A percentile compares a stretch with the other conserved stretches of the same genome.
These are phyloP conservation scores for Umbelopsis sp. DNA, from an alignment of 192 early-diverging fungal genomes.

Conservation along the genomic window DNA sequence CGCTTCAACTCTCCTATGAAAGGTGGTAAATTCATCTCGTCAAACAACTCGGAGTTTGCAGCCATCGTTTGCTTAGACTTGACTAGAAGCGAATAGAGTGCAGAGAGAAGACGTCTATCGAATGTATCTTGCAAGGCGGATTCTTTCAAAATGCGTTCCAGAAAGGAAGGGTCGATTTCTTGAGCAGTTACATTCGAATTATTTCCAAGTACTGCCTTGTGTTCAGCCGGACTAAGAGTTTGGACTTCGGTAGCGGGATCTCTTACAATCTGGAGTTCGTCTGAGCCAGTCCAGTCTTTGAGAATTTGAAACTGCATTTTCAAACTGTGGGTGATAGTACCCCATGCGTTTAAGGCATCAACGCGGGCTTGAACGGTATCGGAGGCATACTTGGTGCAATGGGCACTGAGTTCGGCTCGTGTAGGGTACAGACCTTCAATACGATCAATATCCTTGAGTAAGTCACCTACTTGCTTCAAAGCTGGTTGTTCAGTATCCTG, in stretches of 20 bases:
- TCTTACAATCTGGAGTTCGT: conserved; percentile 59
- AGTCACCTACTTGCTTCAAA: conserved; percentile 63
- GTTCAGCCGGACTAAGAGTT: not conserved
- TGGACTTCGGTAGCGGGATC: not conserved
- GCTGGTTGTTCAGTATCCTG: conserved; percentile 39
- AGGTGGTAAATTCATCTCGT: conserved; percentile 73
- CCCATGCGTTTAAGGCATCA: conserved; percentile 77
- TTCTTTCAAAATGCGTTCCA: conserved; percentile 86
- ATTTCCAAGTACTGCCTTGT: not conserved
- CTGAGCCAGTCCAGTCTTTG: conserved; percentile 82
- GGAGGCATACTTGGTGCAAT: conserved; percentile 72
- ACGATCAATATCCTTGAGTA: conserved; percentile 76
- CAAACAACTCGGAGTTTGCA: conserved; percentile 61
- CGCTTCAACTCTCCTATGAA: conserved; percentile 66
- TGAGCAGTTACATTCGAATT: conserved; percentile 2
- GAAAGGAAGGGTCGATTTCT: conserved; percentile 69
- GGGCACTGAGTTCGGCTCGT: conserved; percentile 55
- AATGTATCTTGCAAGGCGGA: conserved; percentile 78
- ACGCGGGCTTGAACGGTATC: conserved; percentile 66
- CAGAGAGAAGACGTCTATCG: conserved; percentile 64
- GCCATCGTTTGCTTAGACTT: conserved; percentile 73
- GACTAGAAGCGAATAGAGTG: conserved; percentile 59
- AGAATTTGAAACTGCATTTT: conserved; percentile 75
- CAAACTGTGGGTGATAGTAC: conserved; percentile 70
- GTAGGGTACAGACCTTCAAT: conserved; percentile 81